These are phyloP conservation scores for Raffaelea ambrosiae DNA, from an alignment of 2,329 filamentous ascomycete genomes.

Conservation along the genomic window DNA sequence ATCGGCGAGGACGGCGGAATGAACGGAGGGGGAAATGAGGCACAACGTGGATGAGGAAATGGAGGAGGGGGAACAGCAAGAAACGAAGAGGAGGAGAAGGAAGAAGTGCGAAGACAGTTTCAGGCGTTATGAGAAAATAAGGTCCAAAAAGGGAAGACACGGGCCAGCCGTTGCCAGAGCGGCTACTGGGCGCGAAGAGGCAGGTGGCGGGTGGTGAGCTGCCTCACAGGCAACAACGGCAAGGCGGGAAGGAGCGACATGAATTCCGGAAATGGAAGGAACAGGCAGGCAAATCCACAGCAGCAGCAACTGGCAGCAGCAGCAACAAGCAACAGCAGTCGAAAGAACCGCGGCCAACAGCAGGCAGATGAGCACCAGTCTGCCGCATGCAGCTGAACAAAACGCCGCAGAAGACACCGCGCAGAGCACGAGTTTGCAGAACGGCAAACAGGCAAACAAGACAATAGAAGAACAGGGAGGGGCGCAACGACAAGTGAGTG, in stretches of 20 bases:
- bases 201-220: background rate
- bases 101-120: background rate
- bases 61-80: background rate
- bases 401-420: background rate
- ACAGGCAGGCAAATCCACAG: background rate
- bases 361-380: background rate
- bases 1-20: background rate
- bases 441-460: background rate
- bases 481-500: no score
- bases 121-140: background rate
- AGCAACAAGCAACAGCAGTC: no score
- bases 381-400: background rate
- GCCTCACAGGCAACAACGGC: conserved; percentile 3
- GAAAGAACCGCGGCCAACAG: background rate
- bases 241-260: background rate
- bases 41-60: background rate
- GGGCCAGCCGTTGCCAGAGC: conserved; percentile 1
- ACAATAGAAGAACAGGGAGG: no score
- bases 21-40: background rate
- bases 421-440: background rate
- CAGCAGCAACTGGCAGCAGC: no score
- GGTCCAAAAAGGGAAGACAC: conserved; percentile 5
- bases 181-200: background rate
- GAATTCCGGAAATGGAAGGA: background rate
- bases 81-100: background rate